Evolutionary conservation across 495 filamentous ascomycete species (phyloP).

Genomic region (Durotheca rogersii): DNA sequence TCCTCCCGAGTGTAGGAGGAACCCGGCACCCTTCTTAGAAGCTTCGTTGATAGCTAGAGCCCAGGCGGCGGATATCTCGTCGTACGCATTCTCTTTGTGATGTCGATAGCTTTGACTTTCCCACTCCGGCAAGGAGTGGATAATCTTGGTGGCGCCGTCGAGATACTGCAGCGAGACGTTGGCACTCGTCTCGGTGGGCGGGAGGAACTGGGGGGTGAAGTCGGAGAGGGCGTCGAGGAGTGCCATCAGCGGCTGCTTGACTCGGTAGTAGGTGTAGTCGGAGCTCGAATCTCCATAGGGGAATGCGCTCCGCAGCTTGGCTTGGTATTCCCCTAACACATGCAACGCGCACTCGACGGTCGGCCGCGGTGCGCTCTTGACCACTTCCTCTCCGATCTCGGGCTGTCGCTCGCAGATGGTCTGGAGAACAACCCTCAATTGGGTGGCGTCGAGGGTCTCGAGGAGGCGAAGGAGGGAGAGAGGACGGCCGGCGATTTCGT

Average conservation of each 20-base stretch:
- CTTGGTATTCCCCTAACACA: slow-evolving; percentile 80
- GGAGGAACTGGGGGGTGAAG: slow-evolving; percentile 92
- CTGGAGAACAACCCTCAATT: slow-evolving; percentile 78
- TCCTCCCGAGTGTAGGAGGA: slow-evolving; percentile 83
- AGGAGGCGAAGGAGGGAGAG: slow-evolving; percentile 79
- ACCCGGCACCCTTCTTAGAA: slow-evolving; percentile 85
- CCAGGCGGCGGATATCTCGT: slow-evolving; percentile 94
- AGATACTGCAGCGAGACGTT: slow-evolving; percentile 79
- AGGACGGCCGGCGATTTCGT: slow-evolving; percentile 74
- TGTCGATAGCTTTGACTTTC: slow-evolving; percentile 80
- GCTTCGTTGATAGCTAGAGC: slow-evolving; percentile 88
- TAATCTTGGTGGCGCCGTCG: slow-evolving; percentile 83
- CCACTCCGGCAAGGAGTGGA: slow-evolving; percentile 87
- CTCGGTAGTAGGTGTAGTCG: slow-evolving; percentile 93
- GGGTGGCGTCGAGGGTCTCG: slow-evolving; percentile 83
- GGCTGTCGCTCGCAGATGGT: slow-evolving; percentile 88
- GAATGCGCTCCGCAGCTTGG: slow-evolving; percentile 72
- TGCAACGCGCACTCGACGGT: slow-evolving; percentile 75
- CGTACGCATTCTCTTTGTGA: slow-evolving; percentile 91
- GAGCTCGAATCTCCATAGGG: slow-evolving; percentile 82
- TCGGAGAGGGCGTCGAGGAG: slow-evolving; percentile 88
- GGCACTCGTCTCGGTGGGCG: slow-evolving; percentile 81
- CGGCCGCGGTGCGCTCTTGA: slow-evolving; percentile 80
- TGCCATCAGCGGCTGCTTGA: slow-evolving; percentile 73
- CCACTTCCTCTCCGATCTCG: slow-evolving; percentile 74